Base-by-base conservation (phyloP, 1,284 basidiomycete genomes). In the Earliella scabrosa region DNA sequence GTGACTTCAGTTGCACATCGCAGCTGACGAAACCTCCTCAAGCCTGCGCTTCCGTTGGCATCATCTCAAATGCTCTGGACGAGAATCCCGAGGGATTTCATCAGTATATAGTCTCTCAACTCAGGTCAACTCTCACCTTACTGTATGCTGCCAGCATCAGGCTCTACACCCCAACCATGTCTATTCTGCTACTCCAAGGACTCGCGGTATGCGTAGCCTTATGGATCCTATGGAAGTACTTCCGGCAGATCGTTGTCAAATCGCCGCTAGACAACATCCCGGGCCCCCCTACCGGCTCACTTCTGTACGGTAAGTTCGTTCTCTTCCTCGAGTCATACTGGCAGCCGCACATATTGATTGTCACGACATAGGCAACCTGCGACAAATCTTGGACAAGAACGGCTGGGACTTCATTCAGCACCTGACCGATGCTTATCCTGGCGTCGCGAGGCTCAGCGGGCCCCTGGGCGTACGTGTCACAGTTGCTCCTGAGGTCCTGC, bases 401-500 rank as follows among this genome's bases (percentile, higher is more conserved):
- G 65, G 64, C 8, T 64, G 60, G 61, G 47, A 50, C 3, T 64
- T 65, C 47, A 51, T 65, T 13, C 36, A 60, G 13, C 18, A 56
- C 23, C 41, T 60, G 2, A 53, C 51, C 16, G 44, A 60, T 3
- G 29, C 43, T 3, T 63, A 57, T 20, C 24, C 24, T 4, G 55
- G 59, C 3, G 21, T 61, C 2, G 59, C 26, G 14, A 61, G 44
- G 32, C 41, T 63, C 7, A 7, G 39, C 2, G 59, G 59, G 2
- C 51, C 59, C 3, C 40, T 63, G 9, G 54, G 59, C 5, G 61
- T 60, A 39, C 3, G 59, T 50, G 16, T 41, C 13, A 26, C 2
- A 4, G 24, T 13, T 31, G 7, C 13, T 13, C 7, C 29, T 13
- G 29, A 31, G 6, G 29, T 31, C 6, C 29, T 31, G n/a, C 29